Evolutionary conservation across 495 filamentous ascomycete genomes (phyloP).

Genomic region (Pseudotulostoma volvatum): DNA sequence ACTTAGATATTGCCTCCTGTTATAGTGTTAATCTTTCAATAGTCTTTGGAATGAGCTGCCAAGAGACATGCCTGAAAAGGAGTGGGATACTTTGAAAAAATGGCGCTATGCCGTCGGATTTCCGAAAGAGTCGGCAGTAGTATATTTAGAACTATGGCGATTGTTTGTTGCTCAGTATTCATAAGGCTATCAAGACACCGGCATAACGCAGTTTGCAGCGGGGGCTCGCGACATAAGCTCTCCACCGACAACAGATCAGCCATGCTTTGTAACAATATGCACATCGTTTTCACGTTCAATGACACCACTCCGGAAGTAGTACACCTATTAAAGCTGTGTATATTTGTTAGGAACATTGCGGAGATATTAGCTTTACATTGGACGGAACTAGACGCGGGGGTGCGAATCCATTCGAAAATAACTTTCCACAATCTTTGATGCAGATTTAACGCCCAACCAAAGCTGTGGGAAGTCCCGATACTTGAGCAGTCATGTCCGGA

Average conservation of each 20-base stretch:
- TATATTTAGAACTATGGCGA: constrained; percentile 3
- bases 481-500: constrained; percentile 1
- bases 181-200: constrained; percentile 13
- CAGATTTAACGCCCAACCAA: constrained; percentile 21
- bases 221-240: constrained; percentile 7
- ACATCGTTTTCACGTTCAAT: constrained; percentile 14
- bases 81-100: background rate
- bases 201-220: constrained; percentile 15
- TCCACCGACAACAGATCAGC: constrained; percentile 12
- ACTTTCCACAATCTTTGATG: constrained; percentile 22
- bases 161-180: constrained; percentile 2
- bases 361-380: constrained; percentile 9
- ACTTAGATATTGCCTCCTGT: background rate
- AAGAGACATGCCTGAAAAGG: background rate
- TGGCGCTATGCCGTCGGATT: background rate
- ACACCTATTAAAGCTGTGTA: constrained; percentile 7
- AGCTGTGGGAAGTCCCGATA: constrained; percentile 11
- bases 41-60: too few relatives aligned
- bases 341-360: constrained; percentile 13
- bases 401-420: constrained; percentile 15
- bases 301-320: constrained; percentile 5
- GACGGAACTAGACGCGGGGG: constrained; percentile 3
- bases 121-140: background rate
- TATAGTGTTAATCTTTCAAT: too few relatives aligned
- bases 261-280: constrained; percentile 17